Base-by-base conservation (phyloP, 805 yeast species). In the Nakazawaea populi region DNA sequence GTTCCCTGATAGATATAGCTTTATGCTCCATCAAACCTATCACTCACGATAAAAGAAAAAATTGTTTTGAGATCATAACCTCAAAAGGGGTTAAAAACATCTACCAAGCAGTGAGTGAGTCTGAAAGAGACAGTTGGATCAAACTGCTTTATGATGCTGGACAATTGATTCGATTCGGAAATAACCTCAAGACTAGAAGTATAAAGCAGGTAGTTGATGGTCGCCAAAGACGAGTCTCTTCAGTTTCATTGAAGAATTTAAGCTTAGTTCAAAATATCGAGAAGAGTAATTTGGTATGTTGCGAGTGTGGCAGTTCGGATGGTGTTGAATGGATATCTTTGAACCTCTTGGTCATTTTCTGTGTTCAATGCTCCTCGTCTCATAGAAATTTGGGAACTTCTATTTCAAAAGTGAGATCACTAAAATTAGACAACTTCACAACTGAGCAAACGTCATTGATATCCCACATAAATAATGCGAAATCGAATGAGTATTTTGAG, bases 251-350 rank as follows among this genome's bases (percentile, higher is more conserved):
- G 14, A 63, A 60, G 10, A 59, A 62, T 42, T 59, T 75, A 35
- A 60, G 62, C n/a, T 47, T 69, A 31, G 81, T 78, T 5, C 70
- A 74, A 47, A 44, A 56, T 1, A 66, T 66, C 4, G 76, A 80
- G 39, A 65, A 75, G n/a, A 76, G 82, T 34, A 91, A 91, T 60
- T 58, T 65, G 4, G 54, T 56, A 2, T 91, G 98, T 67, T 87
- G 88, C 11, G 98, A 91, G 60, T 91, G 98, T 70, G 84, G 85
- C 0, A 61, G 81, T 2, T 59, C 66, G 0, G 79, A 75, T 12
- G 68, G 77, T 11, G 95, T 87, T 12, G 96, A 90, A 57, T 91
- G 97, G 97, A 77, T 92, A 4, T 87, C 96, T 0, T 72, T 89
- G 52, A 90, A 87, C 59, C 66, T 85, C 41, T 66, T 89, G 49